Percentiles rank a stretch among this genome's conserved stretches.
Evolutionary conservation across 139 green algal genomes (phyloP).

Genomic region (Coccomyxa sp.): DNA sequence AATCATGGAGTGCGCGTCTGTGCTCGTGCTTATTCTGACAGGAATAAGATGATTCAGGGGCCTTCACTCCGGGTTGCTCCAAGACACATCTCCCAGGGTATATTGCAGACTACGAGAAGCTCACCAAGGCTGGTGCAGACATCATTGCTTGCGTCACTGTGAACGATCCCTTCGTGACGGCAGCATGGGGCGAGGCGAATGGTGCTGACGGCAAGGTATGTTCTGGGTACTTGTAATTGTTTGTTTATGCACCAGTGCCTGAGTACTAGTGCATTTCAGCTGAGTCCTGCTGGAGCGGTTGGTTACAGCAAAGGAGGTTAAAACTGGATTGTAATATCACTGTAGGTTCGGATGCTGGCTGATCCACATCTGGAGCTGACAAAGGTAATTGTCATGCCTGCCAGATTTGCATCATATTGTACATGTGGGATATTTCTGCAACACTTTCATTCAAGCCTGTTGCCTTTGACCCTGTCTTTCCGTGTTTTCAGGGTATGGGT

Average conservation of each 20-base stretch:
- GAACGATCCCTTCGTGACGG: slow-evolving; percentile 79
- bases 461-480: too few species aligned
- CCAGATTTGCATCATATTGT: too few species aligned
- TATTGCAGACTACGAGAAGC: slow-evolving; percentile 38
- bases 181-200: slow-evolving; percentile 62
- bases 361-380: slow-evolving; percentile 56
- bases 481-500: slow-evolving; percentile 27
- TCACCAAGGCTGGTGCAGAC: slow-evolving; percentile 43
- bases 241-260: background rate
- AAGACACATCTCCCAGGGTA: slow-evolving; percentile 60
- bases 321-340: background rate
- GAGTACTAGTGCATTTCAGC: too few species aligned
- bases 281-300: too few species aligned
- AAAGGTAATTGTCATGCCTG: slow-evolving; percentile 27
- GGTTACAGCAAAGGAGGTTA: background rate
- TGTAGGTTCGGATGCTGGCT: slow-evolving; percentile 44
- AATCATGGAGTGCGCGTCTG: background rate
- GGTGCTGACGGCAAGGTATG: slow-evolving; percentile 44
- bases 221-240: background rate
- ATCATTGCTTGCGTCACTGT: slow-evolving; percentile 61
- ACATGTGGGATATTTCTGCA: too few species aligned
- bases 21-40: background rate
- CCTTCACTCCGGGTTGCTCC: slow-evolving; percentile 47
- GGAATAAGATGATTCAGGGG: slow-evolving; percentile 19
- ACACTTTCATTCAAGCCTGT: too few species aligned